A percentile compares a stretch with the other conserved stretches of the same genome.
phyloP scores from a whole-genome alignment of 352 stramenopile species.

The Globisporangium solare region DNA sequence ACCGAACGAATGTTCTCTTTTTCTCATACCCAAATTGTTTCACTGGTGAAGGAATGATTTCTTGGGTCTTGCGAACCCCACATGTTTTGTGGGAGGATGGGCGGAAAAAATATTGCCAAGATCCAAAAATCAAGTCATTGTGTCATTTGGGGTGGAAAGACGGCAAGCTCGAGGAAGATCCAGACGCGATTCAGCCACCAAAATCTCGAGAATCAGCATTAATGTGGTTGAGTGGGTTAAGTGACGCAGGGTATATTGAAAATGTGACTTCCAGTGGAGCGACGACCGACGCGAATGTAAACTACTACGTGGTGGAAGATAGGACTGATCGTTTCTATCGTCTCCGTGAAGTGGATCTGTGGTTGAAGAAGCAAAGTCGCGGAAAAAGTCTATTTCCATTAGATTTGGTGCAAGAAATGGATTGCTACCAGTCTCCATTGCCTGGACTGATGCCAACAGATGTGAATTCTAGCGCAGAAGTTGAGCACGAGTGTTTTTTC shows the following conservation, averaged over 20 bases:
- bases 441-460: not conserved
- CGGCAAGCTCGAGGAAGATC: conserved; percentile 23
- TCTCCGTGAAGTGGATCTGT: conserved; percentile 50
- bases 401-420: conserved; percentile 59
- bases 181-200: conserved; percentile 49
- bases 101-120: conserved; percentile 49
- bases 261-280: conserved; percentile 24
- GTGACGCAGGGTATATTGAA: conserved; percentile 57
- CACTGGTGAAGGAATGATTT: conserved; percentile 57
- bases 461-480: not conserved
- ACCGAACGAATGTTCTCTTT: conserved; percentile 33
- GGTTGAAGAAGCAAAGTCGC: conserved; percentile 24
- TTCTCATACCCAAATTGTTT: conserved; percentile 41
- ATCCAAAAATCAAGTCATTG: conserved; percentile 15
- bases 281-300: conserved; percentile 25
- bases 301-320: conserved; percentile 40
- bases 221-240: conserved; percentile 55
- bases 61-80: conserved; percentile 46
- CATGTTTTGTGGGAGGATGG: conserved; percentile 44
- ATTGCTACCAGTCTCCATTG: conserved; percentile 30
- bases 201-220: conserved; percentile 21
- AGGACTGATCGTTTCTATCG: conserved; percentile 44
- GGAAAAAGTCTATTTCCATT: conserved; percentile 52
- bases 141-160: conserved; percentile 36
- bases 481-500: conserved; percentile 27